Conservation (phyloP, 306 rosid species). For the Malus domestica region ASM211411v1 NC_041799.1:10491501-10492000, state of each 20-base stretch:
- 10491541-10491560: not conserved
- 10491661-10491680: not conserved
- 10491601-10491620: slow-evolving; percentile 1
- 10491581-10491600: not conserved
- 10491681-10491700: slow-evolving; percentile 1
- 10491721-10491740: not conserved
- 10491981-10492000: not conserved
- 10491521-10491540: not conserved
- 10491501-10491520: not conserved
- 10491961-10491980: not conserved
- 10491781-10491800: not conserved
- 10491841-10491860: not conserved
- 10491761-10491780: not conserved
- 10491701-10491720: slow-evolving; percentile 9
- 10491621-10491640: not conserved
- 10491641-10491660: not conserved
- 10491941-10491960: not conserved
- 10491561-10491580: not conserved
- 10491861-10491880: not conserved
- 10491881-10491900: not conserved
- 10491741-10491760: not conserved
- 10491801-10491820: not conserved
- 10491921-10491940: not conserved
- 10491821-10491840: not conserved
- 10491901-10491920: not conserved